A percentile compares a stretch with the other conserved stretches of the same genome.
phyloP scores from a whole-genome alignment of 495 filamentous ascomycete species.

The Choiromyces venosus region DNA sequence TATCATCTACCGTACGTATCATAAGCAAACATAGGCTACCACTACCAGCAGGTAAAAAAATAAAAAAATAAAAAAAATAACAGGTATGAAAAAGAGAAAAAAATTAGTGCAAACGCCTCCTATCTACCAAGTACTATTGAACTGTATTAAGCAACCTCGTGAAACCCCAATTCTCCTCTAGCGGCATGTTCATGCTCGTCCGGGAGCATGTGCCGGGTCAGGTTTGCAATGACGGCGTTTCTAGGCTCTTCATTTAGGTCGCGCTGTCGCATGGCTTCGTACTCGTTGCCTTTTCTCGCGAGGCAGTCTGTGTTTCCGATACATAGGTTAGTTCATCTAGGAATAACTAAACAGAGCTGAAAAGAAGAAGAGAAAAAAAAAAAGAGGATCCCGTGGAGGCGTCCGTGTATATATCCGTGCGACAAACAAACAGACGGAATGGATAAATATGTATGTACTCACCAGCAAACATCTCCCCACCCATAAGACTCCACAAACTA shows the following conservation, averaged over 20 bases:
- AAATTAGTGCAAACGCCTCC: neutral
- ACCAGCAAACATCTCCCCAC: constrained; percentile 41
- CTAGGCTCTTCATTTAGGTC: constrained; percentile 35
- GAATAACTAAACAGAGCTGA: too few species aligned
- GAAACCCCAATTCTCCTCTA: neutral
- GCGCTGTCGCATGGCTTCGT: constrained; percentile 32
- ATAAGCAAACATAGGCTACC: neutral
- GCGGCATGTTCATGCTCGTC: neutral
- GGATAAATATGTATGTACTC: neutral
- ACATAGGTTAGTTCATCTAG: neutral
- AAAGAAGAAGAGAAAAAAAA: neutral
- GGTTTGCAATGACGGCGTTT: constrained; percentile 24
- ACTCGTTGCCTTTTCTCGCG: constrained; percentile 37
- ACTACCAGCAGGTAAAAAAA: neutral
- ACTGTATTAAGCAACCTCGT: neutral
- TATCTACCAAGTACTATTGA: too few species aligned
- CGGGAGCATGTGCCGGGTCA: constrained; percentile 18
- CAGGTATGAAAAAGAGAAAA: neutral
- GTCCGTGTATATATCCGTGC: neutral
- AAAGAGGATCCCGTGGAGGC: neutral
- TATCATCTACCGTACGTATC: too few species aligned
- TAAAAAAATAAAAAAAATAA: neutral
- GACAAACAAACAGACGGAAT: neutral
- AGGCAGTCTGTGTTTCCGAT: constrained; percentile 29
- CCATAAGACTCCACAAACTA: constrained; percentile 60